Base-by-base conservation (phyloP, 306 rosid genomes). In the Astragalus glycyphyllos region DNA sequence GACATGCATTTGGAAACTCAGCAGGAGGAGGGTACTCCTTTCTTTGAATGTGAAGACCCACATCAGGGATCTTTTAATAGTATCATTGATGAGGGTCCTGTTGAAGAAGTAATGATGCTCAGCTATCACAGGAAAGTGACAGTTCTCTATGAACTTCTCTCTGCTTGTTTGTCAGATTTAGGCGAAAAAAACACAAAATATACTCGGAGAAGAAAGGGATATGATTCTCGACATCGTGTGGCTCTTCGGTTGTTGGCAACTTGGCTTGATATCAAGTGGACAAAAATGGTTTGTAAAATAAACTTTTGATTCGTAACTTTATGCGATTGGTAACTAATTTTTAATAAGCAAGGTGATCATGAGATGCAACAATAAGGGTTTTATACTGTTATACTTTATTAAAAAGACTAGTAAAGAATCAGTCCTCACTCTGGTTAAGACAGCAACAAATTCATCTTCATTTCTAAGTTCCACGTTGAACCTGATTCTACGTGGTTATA, bases 201-300 rank as follows among this genome's bases (percentile, higher is more conserved):
- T 78, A 65, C 76, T 62, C 89, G 86, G 23, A 78, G 68, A 73
- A 86, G 97, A 83, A 86, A 77, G 73, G 96, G 94, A 5, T 93
- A 88, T 20, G 98, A 93, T 84, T 92, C 98, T 73, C 89, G 98
- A 12, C 92, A 90, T 74, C 90, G 92, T 48, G 92, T 84, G 67
- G 86, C 96, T 51, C 76, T 93, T 65, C 88, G 92, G 23, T 64
- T 88, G 80, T 79, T 93, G 69, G 88, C 97, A 59, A 88, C 94
- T 68, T 93, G 98, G 98, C 86, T 93, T 37, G 95, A 90, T 82
- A 58, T 93, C 81, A 81, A 93, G 77, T 88, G 97, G 97, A 63
- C 71, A 55, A 86, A 85, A 82, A 76, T 93, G 97, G 98, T 93
- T 68, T 74, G 87, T 79, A 50, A 69, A 14, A 72, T 61, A 73